Evolutionary conservation across 345 rosid species (phyloP).

Genomic region (Arabidopsis thaliana): DNA sequence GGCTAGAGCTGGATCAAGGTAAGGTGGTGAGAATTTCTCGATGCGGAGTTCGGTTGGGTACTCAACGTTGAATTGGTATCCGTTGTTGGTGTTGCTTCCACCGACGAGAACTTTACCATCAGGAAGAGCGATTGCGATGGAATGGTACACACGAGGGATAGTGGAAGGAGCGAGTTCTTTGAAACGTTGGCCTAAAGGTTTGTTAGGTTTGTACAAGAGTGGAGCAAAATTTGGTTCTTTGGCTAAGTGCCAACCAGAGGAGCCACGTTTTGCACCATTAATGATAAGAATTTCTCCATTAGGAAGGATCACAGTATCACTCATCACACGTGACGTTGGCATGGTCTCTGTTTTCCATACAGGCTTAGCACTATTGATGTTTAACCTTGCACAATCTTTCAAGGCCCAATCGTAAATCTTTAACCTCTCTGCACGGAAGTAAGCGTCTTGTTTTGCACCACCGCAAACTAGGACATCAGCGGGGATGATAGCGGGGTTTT

Average conservation of each 20-base stretch:
- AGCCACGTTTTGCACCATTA: slow-evolving; percentile 67
- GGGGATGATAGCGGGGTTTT: slow-evolving; percentile 19
- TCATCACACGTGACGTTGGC: slow-evolving; percentile 77
- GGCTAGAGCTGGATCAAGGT: slow-evolving; percentile 50
- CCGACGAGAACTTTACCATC: slow-evolving; percentile 63
- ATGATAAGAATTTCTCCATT: slow-evolving; percentile 66
- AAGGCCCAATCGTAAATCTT: slow-evolving; percentile 49
- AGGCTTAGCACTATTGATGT: slow-evolving; percentile 49
- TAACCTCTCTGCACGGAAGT: slow-evolving; percentile 24
- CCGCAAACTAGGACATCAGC: slow-evolving; percentile 69
- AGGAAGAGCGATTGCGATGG: slow-evolving; percentile 54
- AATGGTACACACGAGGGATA: slow-evolving; percentile 71
- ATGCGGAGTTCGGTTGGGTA: slow-evolving; percentile 71
- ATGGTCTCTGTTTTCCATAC: slow-evolving; percentile 62
- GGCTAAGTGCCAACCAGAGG: slow-evolving; percentile 65
- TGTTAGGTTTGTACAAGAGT: slow-evolving; percentile 48
- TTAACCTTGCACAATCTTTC: slow-evolving; percentile 64
- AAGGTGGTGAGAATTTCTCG: slow-evolving; percentile 78
- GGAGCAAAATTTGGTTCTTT: slow-evolving; percentile 64
- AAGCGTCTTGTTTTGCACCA: slow-evolving; percentile 53
- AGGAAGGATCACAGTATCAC: slow-evolving; percentile 72
- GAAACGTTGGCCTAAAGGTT: slow-evolving; percentile 44
- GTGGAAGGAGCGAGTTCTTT: slow-evolving; percentile 44
- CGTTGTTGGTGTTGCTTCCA: slow-evolving; percentile 73
- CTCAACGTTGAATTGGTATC: slow-evolving; percentile 53